A percentile compares a stretch with the other conserved stretches of the same genome.
Conservation (phyloP, 495 filamentous ascomycete genomes). For the Aspergillus kassunensis region DNA sequence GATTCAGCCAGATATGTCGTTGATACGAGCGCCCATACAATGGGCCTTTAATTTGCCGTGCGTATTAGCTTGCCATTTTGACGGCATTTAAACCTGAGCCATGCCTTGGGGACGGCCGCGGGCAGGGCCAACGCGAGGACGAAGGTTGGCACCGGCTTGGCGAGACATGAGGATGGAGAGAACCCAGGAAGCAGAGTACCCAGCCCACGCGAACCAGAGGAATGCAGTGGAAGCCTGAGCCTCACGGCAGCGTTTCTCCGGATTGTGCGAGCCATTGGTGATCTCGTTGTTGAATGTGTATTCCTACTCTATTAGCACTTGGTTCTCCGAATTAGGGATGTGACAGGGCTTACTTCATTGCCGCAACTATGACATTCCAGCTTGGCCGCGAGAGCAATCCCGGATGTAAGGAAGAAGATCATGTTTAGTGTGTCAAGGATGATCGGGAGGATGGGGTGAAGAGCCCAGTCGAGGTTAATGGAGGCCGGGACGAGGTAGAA, state of each 20-base stretch:
- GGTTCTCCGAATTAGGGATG: not conserved
- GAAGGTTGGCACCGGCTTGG: constrained; percentile 35
- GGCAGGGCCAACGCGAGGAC: constrained; percentile 38
- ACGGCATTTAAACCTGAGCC: constrained; percentile 57
- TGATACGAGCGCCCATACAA: not conserved
- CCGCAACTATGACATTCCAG: constrained; percentile 57
- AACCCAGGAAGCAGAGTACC: constrained; percentile 52
- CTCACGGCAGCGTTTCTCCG: constrained; percentile 59
- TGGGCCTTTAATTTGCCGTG: not conserved
- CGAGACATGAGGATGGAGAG: constrained; percentile 46
- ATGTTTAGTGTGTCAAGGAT: constrained; percentile 56
- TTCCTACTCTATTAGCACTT: constrained; percentile 28
- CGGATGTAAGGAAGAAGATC: constrained; percentile 63
- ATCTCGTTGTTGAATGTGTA: constrained; percentile 57
- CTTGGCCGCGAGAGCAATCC: constrained; percentile 60
- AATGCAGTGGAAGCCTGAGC: constrained; percentile 65
- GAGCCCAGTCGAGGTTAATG: constrained; percentile 42
- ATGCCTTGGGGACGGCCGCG: constrained; percentile 49
- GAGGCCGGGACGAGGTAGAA: constrained; percentile 58
- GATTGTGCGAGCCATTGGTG: constrained; percentile 54
- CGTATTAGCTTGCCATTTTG: not conserved
- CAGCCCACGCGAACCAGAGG: constrained; percentile 67
- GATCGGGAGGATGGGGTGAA: constrained; percentile 53
- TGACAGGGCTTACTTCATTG: constrained; percentile 50
- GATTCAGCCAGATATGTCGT: not conserved